Base-by-base conservation (phyloP, 2,329 filamentous ascomycete species). In the Colletotrichum spaethianum region DNA sequence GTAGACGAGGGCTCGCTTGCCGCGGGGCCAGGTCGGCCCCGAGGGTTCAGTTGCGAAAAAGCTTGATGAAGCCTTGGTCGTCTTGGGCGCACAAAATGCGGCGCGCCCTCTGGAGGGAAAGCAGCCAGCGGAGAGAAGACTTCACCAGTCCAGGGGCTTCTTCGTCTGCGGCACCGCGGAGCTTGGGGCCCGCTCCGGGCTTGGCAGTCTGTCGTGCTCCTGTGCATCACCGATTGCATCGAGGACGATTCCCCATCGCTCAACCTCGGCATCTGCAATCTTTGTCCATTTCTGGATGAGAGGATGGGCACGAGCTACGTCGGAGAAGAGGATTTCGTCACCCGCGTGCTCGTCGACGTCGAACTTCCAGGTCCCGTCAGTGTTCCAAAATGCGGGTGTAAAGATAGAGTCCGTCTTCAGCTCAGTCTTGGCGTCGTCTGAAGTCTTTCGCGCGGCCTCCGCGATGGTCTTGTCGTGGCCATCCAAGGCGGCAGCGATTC, bases 301-400 rank as follows among this genome's bases (percentile, higher is more conserved):
- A 46, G 93, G 93, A 81, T 95, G 93, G 33, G 89, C 87, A 48
- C 83, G 84, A 1, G 92, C 93, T 56, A 95, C 88, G 77, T 92
- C 87, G 46, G 84, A 80, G 75, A 93, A 92, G 4, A 90, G 81
- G 1, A 88, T 80, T 9, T 87, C 86, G 1, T 78, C 82, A 9
- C 76, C 79, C 78, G 20, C 77, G 80, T 56, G 76, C 79, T 6
- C 81, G 80, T 8, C 23, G 38, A 93, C 87, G 0, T 87, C 82
- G 79, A 89, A 96, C 76, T 83, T 90, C 92, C 93, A 95, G 48
- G 91, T 89, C 0, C 93, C 93, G 77, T 94, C 92, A 14, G 87
- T 82, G 4, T 88, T 88, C 85, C 93, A 94, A 80, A 88, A 94
- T n/a, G 89, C 85, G 26, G 83, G 78, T 1, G 86, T 88, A 80